Evolutionary conservation across 441 rosid genomes (phyloP).

Genomic region (Syzygium syzygioides): DNA sequence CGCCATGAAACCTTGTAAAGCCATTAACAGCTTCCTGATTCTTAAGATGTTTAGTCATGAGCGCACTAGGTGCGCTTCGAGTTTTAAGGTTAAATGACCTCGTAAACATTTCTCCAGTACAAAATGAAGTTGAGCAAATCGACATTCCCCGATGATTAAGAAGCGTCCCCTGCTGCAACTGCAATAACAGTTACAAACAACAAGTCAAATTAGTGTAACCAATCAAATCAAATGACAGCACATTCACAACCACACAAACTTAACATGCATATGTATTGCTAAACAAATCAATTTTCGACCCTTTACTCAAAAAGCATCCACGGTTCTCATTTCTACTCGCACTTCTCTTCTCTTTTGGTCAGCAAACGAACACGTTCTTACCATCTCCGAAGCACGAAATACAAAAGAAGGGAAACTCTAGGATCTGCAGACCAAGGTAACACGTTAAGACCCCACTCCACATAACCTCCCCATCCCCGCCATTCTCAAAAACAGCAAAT

Average conservation of each 20-base stretch:
- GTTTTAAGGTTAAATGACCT: constrained; percentile 28
- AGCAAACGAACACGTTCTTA: background rate
- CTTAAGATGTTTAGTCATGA: constrained; percentile 2
- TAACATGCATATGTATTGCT: background rate
- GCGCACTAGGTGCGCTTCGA: constrained; percentile 14
- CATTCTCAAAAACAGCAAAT: background rate
- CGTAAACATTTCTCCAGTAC: constrained; percentile 12
- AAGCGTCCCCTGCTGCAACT: constrained; percentile 41
- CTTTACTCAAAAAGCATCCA: background rate
- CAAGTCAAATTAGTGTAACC: background rate
- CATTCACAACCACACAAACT: background rate
- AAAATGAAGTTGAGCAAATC: constrained; percentile 16
- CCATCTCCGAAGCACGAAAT: background rate
- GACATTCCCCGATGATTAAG: constrained; percentile 20
- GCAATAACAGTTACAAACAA: constrained; percentile 8
- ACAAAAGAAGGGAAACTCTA: background rate
- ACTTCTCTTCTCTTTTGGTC: background rate
- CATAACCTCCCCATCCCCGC: background rate
- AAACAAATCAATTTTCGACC: background rate
- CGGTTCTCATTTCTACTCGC: background rate
- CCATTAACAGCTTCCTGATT: background rate
- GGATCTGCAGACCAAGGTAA: background rate
- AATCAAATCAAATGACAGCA: background rate
- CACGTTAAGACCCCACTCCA: background rate
- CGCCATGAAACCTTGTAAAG: constrained; percentile 3